Evolutionary conservation across 768 basidiomycete species (phyloP).

Genomic region (Fistulinella prunicolor): DNA sequence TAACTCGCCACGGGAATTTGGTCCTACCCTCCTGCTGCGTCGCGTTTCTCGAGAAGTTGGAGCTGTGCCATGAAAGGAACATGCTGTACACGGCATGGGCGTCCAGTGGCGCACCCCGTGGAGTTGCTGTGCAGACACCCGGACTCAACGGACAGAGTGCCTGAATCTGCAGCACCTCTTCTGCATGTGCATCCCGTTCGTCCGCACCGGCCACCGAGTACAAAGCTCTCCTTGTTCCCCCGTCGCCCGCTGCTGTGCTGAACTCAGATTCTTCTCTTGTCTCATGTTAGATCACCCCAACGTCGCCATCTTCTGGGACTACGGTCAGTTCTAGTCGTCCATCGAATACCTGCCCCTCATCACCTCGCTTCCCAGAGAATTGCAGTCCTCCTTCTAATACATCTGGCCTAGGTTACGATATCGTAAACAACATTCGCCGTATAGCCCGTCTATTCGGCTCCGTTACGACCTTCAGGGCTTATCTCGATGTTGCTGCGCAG

Average conservation of each 20-base stretch:
- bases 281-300: slow-evolving; percentile 35
- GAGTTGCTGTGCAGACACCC: slow-evolving; percentile 14
- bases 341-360: background rate
- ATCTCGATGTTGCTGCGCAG: slow-evolving; percentile 46
- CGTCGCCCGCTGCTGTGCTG: slow-evolving; percentile 8
- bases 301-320: slow-evolving; percentile 45
- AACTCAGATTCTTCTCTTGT: slow-evolving; percentile 10
- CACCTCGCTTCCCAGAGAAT: slow-evolving; percentile 26
- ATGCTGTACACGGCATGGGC: slow-evolving; percentile 18
- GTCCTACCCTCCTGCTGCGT: background rate
- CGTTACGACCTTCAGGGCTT: slow-evolving; percentile 51
- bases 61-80: slow-evolving; percentile 7
- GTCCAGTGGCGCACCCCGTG: slow-evolving; percentile 14
- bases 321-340: slow-evolving; percentile 23
- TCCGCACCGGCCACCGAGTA: slow-evolving; percentile 14
- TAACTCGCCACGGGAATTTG: background rate
- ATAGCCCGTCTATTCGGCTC: slow-evolving; percentile 47
- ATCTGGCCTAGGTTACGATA: slow-evolving; percentile 37
- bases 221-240: slow-evolving; percentile 15
- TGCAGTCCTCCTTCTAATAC: slow-evolving; percentile 31
- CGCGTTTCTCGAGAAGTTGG: background rate
- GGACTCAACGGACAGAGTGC: slow-evolving; percentile 5
- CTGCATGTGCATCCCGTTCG: slow-evolving; percentile 15
- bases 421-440: slow-evolving; percentile 42
- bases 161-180: slow-evolving; percentile 8